Percentiles rank a stretch among this genome's conserved stretches.
phyloP scores from a whole-genome alignment of 352 stramenopile species.

The Phytophthora chlamydospora region DNA sequence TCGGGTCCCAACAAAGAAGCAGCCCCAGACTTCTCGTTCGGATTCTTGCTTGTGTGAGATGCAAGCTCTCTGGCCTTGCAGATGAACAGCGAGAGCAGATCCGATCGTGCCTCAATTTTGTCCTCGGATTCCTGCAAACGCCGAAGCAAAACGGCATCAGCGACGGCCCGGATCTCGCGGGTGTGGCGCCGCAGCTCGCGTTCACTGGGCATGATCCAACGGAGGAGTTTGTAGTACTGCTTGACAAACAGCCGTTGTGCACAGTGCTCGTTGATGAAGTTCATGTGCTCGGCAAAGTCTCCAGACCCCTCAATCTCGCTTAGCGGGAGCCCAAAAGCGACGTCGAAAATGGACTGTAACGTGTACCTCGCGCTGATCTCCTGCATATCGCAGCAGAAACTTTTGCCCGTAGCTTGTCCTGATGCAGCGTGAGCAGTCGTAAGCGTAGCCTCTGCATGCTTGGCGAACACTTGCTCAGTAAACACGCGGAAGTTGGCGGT shows the following conservation, averaged over 20 bases:
- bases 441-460: conserved; percentile 41
- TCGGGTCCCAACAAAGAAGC: conserved; percentile 24
- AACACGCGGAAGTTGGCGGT: conserved; percentile 59
- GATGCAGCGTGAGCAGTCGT: conserved; percentile 7
- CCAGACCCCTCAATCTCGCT: conserved; percentile 36
- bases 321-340: conserved; percentile 56
- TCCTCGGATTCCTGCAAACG: conserved; percentile 42
- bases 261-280: conserved; percentile 64
- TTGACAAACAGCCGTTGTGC: conserved; percentile 63
- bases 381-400: conserved; percentile 58
- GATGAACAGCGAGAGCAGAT: conserved; percentile 68
- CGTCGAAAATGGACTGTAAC: conserved; percentile 62
- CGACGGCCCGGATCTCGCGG: conserved; percentile 41
- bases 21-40: background rate
- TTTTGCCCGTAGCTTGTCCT: conserved; percentile 1
- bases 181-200: conserved; percentile 39
- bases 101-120: conserved; percentile 36
- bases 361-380: conserved; percentile 59
- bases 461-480: conserved; percentile 53
- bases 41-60: conserved; percentile 8
- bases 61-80: conserved; percentile 51
- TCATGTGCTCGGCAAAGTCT: conserved; percentile 54
- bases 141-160: conserved; percentile 50
- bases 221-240: conserved; percentile 66
- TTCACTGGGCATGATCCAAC: conserved; percentile 70